Evolutionary conservation across 768 basidiomycete species (phyloP).

Genomic region (Lactifluus rugatus): DNA sequence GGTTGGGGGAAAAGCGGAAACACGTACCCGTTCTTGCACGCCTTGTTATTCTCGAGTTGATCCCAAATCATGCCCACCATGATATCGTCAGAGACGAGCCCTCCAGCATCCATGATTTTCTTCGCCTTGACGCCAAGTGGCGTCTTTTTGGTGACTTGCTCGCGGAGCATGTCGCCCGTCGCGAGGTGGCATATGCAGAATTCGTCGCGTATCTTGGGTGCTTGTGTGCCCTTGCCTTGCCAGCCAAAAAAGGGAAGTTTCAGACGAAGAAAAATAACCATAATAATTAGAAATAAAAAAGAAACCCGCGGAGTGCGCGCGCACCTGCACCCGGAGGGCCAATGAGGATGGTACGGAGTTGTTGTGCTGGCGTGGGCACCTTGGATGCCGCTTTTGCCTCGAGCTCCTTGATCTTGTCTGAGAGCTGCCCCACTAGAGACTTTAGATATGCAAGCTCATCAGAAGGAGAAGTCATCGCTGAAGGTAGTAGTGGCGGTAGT

Average conservation of each 20-base stretch:
- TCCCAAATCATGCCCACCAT: constrained; percentile 97
- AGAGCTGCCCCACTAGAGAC: constrained; percentile 78
- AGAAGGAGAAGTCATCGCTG: constrained; percentile 44
- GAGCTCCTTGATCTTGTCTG: constrained; percentile 75
- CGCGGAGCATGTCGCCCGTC: constrained; percentile 97
- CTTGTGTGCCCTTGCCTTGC: constrained; percentile 96
- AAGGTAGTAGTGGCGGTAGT: neutral
- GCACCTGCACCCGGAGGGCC: constrained; percentile 96
- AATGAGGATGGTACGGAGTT: constrained; percentile 84
- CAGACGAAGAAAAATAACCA: neutral
- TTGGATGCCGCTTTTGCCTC: constrained; percentile 51
- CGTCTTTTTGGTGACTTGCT: constrained; percentile 84
- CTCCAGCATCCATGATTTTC: constrained; percentile 95
- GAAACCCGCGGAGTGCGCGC: constrained; percentile 22
- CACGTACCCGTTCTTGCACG: constrained; percentile 90
- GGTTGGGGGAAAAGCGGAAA: too few relatives aligned
- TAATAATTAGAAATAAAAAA: neutral
- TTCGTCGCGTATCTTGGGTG: constrained; percentile 81
- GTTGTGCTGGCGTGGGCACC: constrained; percentile 52
- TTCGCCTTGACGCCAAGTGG: constrained; percentile 85
- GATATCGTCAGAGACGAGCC: constrained; percentile 92
- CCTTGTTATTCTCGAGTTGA: constrained; percentile 86
- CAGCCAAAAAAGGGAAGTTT: constrained; percentile 3
- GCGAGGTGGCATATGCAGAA: constrained; percentile 98
- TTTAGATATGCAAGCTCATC: constrained; percentile 95